Percentiles rank a stretch among this genome's conserved stretches.
Conservation (phyloP, 2,329 filamentous ascomycete genomes). For the Phoma sp. region DNA sequence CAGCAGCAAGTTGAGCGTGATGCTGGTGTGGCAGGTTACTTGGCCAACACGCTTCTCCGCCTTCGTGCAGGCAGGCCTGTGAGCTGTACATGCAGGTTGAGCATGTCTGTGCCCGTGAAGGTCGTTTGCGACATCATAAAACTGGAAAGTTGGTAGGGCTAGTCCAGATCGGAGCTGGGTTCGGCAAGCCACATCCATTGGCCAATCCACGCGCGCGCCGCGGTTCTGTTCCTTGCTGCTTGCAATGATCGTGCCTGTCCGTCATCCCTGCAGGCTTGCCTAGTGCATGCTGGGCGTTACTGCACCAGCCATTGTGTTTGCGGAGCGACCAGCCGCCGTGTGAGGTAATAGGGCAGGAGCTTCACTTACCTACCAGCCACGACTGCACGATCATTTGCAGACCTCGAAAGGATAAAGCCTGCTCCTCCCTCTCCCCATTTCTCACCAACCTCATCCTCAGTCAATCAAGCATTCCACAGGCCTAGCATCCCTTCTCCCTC, state of each 20-base stretch:
- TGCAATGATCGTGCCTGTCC: constrained; percentile 22
- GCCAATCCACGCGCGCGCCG: constrained; percentile 19
- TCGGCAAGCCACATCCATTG: constrained; percentile 16
- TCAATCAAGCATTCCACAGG: constrained; percentile 15
- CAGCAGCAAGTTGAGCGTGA: not conserved
- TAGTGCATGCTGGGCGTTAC: constrained; percentile 17
- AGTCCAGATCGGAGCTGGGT: constrained; percentile 6
- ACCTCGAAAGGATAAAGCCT: constrained; percentile 14
- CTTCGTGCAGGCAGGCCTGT: constrained; percentile 8
- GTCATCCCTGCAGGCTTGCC: constrained; percentile 16
- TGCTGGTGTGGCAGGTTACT: constrained; percentile 20
- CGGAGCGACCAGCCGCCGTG: constrained; percentile 16
- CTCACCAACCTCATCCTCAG: constrained; percentile 17
- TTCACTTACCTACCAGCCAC: constrained; percentile 18
- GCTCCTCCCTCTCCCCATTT: constrained; percentile 14
- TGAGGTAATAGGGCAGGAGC: constrained; percentile 18
- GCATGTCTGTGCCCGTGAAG: constrained; percentile 1
- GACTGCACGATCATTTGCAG: constrained; percentile 17
- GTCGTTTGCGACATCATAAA: constrained; percentile 29
- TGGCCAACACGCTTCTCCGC: constrained; percentile 8
- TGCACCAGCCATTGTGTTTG: constrained; percentile 25
- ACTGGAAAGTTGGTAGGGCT: constrained; percentile 13
- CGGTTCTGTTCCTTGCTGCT: constrained; percentile 20
- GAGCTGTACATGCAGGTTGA: constrained; percentile 28
- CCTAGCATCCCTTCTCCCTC: constrained; percentile 16